A percentile compares a stretch with the other conserved stretches of the same genome.
These are phyloP conservation scores for Aureobasidium sp. DNA, from an alignment of 2,329 filamentous ascomycete genomes.

Conservation along the genomic window DNA sequence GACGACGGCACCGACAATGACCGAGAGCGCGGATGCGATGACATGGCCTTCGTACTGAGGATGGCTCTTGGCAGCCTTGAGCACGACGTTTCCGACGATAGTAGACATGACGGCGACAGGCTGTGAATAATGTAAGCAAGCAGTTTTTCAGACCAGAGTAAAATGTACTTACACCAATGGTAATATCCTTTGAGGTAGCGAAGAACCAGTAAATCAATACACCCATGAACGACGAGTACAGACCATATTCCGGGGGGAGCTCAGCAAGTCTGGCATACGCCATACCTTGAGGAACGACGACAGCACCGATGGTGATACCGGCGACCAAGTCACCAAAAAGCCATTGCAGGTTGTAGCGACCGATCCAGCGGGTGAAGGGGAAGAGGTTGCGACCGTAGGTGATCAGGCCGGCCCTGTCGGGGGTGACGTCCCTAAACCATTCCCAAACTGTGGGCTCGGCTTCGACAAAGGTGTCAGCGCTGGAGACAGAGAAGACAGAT, in stretches of 20 bases:
- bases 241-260: slow-evolving; percentile 71
- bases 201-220: slow-evolving; percentile 96
- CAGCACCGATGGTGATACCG: slow-evolving; percentile 65
- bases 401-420: slow-evolving; percentile 44
- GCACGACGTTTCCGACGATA: slow-evolving; percentile 59
- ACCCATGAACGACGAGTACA: slow-evolving; percentile 95
- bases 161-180: slow-evolving; percentile 64
- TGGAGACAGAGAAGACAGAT: slow-evolving; percentile 65
- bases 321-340: slow-evolving; percentile 80
- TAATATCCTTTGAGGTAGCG: slow-evolving; percentile 96
- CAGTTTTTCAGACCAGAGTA: not conserved
- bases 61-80: slow-evolving; percentile 47
- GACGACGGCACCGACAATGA: slow-evolving; percentile 71
- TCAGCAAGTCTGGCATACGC: slow-evolving; percentile 80
- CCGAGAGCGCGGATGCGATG: slow-evolving; percentile 67
- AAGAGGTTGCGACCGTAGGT: slow-evolving; percentile 66
- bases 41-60: slow-evolving; percentile 54
- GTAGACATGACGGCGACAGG: slow-evolving; percentile 95
- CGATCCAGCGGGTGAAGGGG: slow-evolving; percentile 84
- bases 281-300: slow-evolving; percentile 95
- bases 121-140: slow-evolving; percentile 31
- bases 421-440: slow-evolving; percentile 58
- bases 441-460: slow-evolving; percentile 66
- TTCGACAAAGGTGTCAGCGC: slow-evolving; percentile 72
- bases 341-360: slow-evolving; percentile 84